phyloP scores from a whole-genome alignment of 331 rosid species.

The Acacia concinna region DNA sequence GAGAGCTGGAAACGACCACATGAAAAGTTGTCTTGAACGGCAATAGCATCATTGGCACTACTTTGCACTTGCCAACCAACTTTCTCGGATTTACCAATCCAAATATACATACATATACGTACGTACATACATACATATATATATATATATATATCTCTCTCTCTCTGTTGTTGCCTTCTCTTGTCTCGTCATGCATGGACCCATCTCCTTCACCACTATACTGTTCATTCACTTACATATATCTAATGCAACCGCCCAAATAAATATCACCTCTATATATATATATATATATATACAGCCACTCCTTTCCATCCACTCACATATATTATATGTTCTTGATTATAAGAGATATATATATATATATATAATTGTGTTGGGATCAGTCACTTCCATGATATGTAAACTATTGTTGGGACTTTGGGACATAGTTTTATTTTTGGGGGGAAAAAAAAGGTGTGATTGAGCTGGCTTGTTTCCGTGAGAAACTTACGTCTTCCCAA shows the following conservation, averaged over 20 bases:
- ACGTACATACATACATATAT: no score
- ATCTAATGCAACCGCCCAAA: background rate
- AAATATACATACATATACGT: no score
- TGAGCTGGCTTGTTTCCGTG: background rate
- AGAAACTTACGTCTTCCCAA: background rate
- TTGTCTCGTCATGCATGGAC: slow-evolving; percentile 2
- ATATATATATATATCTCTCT: no score
- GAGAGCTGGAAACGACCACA: background rate
- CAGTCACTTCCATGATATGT: background rate
- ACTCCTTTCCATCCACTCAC: background rate
- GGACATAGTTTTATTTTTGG: no score
- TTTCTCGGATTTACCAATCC: background rate
- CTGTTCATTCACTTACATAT: background rate
- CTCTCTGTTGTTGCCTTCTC: background rate
- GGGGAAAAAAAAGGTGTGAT: no score
- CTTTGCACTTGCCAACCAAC: background rate
- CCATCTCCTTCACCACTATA: background rate
- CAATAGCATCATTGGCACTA: background rate
- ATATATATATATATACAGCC: no score
- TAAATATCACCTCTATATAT: background rate
- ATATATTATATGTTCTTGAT: background rate
- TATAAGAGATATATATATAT: no score
- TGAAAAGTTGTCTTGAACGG: background rate
- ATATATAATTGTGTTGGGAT: background rate
- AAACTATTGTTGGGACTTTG: no score